Evolutionary conservation across 768 basidiomycete genomes (phyloP).

Genomic region (Auriculariales sp.): DNA sequence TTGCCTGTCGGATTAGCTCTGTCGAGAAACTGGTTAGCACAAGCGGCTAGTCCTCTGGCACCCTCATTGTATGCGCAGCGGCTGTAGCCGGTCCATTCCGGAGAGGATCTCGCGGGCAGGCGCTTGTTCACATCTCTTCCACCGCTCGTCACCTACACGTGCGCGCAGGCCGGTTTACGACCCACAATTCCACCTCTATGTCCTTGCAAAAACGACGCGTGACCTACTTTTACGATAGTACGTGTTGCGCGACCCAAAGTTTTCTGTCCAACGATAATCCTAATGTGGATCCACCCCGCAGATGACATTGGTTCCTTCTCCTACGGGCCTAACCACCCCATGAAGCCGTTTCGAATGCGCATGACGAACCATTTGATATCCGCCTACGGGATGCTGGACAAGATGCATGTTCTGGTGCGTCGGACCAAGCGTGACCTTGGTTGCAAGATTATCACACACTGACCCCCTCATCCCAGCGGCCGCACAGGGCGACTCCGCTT

Average conservation of each 20-base stretch:
- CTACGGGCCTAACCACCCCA: slow-evolving; percentile 79
- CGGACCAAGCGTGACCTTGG: not conserved
- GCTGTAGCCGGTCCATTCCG: too few relatives aligned
- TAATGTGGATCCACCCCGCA: not conserved
- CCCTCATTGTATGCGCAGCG: too few relatives aligned
- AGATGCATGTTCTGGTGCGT: slow-evolving; percentile 83
- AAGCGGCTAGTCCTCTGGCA: too few relatives aligned
- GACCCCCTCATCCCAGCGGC: slow-evolving; percentile 29
- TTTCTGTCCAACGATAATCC: not conserved
- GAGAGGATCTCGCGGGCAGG: too few relatives aligned
- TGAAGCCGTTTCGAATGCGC: slow-evolving; percentile 93
- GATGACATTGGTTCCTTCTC: slow-evolving; percentile 49
- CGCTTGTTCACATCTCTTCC: too few relatives aligned
- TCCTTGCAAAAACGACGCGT: too few relatives aligned
- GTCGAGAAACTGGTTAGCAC: too few relatives aligned
- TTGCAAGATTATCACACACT: not conserved
- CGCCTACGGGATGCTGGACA: slow-evolving; percentile 84
- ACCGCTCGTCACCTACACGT: too few relatives aligned
- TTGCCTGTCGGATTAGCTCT: too few relatives aligned
- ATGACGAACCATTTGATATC: slow-evolving; percentile 86
- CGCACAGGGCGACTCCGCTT: slow-evolving; percentile 53
- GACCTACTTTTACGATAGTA: slow-evolving; percentile 69
- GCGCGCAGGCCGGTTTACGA: too few relatives aligned
- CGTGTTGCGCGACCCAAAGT: slow-evolving; percentile 9
- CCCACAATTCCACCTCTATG: too few relatives aligned